Conservation (phyloP, 345 rosid genomes). For the Arabidopsis arenosa region DNA sequence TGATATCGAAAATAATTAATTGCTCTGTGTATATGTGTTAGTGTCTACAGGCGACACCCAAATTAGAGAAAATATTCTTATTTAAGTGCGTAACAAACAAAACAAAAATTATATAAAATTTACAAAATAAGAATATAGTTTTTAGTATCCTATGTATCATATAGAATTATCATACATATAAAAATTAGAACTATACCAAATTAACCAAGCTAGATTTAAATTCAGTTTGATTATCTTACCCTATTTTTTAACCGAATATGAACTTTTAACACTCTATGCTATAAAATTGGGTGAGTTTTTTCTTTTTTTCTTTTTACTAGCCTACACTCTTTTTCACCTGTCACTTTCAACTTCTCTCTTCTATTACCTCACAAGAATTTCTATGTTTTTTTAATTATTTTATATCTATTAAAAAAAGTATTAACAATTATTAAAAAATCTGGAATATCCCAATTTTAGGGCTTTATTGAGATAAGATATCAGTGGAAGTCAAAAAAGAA, state of each 20-base stretch:
- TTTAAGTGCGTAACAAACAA: constrained; percentile 23
- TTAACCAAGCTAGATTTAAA: constrained; percentile 12
- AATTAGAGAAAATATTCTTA: constrained; percentile 34
- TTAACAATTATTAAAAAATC: constrained; percentile 31
- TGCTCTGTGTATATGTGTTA: constrained; percentile 53
- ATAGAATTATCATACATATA: constrained; percentile 2
- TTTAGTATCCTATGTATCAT: constrained; percentile 35
- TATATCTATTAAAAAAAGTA: neutral
- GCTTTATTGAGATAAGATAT: constrained; percentile 52
- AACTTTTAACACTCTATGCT: constrained; percentile 27
- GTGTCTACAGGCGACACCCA: constrained; percentile 57
- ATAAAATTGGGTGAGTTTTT: constrained; percentile 1
- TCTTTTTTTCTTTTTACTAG: neutral
- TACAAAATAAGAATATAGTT: neutral
- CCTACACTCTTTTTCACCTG: constrained; percentile 40
- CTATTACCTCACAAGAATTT: constrained; percentile 43
- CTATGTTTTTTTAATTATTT: neutral
- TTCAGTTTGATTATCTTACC: constrained; percentile 19
- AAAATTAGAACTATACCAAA: neutral
- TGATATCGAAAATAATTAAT: neutral
- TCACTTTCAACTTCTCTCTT: constrained; percentile 40
- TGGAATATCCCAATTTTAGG: constrained; percentile 46
- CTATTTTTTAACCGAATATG: neutral
- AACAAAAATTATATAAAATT: neutral
- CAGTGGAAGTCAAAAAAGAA: constrained; percentile 53